phyloP scores from a whole-genome alignment of 2,329 filamentous ascomycete species.

The Aspergillus pseudoglaucus region DNA sequence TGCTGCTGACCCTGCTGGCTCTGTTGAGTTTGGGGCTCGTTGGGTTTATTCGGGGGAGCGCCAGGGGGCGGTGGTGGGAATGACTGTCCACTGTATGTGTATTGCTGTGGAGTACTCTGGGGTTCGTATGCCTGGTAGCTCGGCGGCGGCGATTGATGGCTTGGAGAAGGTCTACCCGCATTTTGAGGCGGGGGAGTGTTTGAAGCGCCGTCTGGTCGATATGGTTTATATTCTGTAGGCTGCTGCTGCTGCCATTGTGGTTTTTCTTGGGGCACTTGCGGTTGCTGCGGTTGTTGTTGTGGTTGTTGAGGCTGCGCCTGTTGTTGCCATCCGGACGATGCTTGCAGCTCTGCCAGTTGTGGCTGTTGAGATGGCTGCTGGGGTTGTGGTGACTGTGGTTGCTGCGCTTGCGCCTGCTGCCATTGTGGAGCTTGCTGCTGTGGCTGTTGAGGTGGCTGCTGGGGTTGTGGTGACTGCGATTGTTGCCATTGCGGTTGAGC shows the following conservation, averaged over 20 bases:
- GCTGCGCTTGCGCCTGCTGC: background rate
- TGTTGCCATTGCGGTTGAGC: too few species aligned
- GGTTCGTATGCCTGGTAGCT: slow-evolving; percentile 5
- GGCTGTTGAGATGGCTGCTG: slow-evolving; percentile 1
- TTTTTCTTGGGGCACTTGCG: background rate
- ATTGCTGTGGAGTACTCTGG: slow-evolving; percentile 10
- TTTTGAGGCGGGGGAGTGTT: background rate
- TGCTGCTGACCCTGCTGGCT: slow-evolving; percentile 6
- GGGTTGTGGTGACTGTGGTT: slow-evolving; percentile 3
- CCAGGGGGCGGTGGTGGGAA: slow-evolving; percentile 37
- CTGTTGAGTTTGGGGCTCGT: slow-evolving; percentile 5
- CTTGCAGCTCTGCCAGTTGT: background rate
- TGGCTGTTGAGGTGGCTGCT: background rate
- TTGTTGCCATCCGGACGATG: slow-evolving; percentile 3
- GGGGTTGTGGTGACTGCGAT: background rate
- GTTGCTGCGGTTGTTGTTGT: background rate
- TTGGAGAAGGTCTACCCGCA: background rate
- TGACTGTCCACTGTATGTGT: slow-evolving; percentile 27
- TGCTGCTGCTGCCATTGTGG: slow-evolving; percentile 5
- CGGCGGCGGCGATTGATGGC: slow-evolving; percentile 5
- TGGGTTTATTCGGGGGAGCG: slow-evolving; percentile 17
- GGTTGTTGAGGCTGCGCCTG: slow-evolving; percentile 7
- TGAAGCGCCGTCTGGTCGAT: slow-evolving; percentile 1
- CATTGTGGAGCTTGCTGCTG: background rate
- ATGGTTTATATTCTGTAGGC: slow-evolving; percentile 1